phyloP scores from a whole-genome alignment of 108 stramenopile species.

The Pseudonitzschia multiseries region DNA sequence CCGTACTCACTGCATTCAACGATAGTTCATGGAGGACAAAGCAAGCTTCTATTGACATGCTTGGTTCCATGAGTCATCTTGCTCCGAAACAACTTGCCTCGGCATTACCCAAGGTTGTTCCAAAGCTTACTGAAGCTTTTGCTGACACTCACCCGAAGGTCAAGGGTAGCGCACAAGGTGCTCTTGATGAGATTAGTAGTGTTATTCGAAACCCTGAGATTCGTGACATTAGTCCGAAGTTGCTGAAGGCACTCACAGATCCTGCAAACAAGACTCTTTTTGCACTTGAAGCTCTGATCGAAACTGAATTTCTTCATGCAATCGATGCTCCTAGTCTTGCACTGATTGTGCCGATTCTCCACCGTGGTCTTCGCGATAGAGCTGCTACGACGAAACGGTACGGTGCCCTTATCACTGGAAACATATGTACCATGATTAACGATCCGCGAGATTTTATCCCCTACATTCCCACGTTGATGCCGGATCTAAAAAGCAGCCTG shows the following conservation, averaged over 20 bases:
- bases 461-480: constrained; percentile 90
- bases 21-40: constrained; percentile 97
- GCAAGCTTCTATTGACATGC: constrained; percentile 93
- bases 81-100: constrained; percentile 97
- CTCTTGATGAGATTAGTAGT: constrained; percentile 92
- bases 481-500: constrained; percentile 86
- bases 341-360: constrained; percentile 95
- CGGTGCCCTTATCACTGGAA: constrained; percentile 96
- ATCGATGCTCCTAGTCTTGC: constrained; percentile 99
- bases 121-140: constrained; percentile 94
- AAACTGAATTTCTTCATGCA: constrained; percentile 94
- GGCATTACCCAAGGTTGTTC: constrained; percentile 96
- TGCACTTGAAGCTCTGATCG: constrained; percentile 85
- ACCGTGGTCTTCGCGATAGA: constrained; percentile 94
- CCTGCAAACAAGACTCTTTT: constrained; percentile 72
- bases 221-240: constrained; percentile 59
- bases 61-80: constrained; percentile 97
- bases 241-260: constrained; percentile 92
- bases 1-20: constrained; percentile 91
- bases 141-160: constrained; percentile 98
- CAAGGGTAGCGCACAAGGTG: constrained; percentile 83
- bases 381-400: constrained; percentile 92
- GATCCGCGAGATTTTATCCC: constrained; percentile 94
- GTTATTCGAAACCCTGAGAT: constrained; percentile 99
- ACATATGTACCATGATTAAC: constrained; percentile 96